phyloP scores from a whole-genome alignment of 352 stramenopile species.

The Lagenidium sp. region DNA sequence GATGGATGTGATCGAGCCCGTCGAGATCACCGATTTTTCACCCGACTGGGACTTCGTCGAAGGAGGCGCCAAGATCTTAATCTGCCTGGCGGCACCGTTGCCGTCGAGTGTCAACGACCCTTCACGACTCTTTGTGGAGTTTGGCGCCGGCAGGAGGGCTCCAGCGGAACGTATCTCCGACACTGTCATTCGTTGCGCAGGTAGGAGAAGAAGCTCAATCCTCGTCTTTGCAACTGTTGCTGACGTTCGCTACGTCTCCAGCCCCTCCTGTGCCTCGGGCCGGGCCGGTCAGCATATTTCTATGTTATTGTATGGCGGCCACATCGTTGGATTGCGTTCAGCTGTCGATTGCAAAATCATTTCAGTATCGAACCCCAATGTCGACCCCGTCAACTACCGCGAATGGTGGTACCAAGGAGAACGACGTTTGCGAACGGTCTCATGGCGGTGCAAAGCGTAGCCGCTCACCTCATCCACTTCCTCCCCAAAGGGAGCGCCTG shows the following conservation, averaged over 20 bases:
- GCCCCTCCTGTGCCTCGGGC: slow-evolving; percentile 28
- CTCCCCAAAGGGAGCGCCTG: too few species aligned
- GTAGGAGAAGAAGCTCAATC: too few species aligned
- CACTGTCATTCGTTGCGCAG: slow-evolving; percentile 65
- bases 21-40: slow-evolving; percentile 75
- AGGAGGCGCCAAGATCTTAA: slow-evolving; percentile 75
- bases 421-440: too few species aligned
- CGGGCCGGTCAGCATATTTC: slow-evolving; percentile 49
- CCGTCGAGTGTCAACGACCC: slow-evolving; percentile 3
- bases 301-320: slow-evolving; percentile 24
- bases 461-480: too few species aligned
- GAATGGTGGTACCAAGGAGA: neutral
- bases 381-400: slow-evolving; percentile 15
- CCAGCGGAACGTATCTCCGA: slow-evolving; percentile 56
- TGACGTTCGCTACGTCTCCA: slow-evolving; percentile 13
- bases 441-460: too few species aligned
- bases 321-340: slow-evolving; percentile 17
- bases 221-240: too few species aligned
- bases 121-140: slow-evolving; percentile 58
- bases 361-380: slow-evolving; percentile 50
- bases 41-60: slow-evolving; percentile 75
- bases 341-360: slow-evolving; percentile 35
- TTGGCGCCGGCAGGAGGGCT: slow-evolving; percentile 31
- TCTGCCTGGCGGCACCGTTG: slow-evolving; percentile 54
- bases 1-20: too few species aligned